Evolutionary conservation across 2,329 filamentous ascomycete genomes (phyloP).

Genomic region (Corniculantispora saksenae): DNA sequence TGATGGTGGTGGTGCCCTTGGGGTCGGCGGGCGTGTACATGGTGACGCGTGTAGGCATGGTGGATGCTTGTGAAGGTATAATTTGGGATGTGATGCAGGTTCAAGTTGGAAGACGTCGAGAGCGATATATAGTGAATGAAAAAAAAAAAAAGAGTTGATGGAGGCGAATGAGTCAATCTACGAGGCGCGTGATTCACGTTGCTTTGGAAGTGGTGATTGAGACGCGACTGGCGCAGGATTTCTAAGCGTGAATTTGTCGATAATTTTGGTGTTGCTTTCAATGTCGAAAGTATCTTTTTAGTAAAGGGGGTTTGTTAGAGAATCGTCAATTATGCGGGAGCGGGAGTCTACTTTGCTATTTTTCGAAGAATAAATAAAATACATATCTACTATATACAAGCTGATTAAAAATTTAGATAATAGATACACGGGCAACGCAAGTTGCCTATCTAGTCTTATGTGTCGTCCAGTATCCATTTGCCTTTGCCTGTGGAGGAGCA

Average conservation of each 20-base stretch:
- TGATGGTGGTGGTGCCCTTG: constrained; percentile 5
- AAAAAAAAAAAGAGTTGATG: not conserved
- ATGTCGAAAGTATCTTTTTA: constrained; percentile 1
- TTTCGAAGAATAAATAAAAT: too few species aligned
- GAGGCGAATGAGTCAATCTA: not conserved
- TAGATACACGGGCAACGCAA: too few species aligned
- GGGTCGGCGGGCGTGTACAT: constrained; percentile 17
- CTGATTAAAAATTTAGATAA: too few species aligned
- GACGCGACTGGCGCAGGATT: constrained; percentile 8
- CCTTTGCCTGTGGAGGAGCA: too few species aligned
- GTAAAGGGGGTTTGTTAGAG: not conserved
- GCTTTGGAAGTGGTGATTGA: not conserved
- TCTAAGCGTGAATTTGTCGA: constrained; percentile 16
- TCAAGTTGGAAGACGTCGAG: too few species aligned
- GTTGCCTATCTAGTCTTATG: too few species aligned
- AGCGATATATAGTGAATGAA: not conserved
- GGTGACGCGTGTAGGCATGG: constrained; percentile 15
- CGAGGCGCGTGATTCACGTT: not conserved
- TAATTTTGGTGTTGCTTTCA: constrained; percentile 18
- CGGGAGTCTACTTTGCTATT: too few species aligned
- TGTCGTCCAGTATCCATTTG: too few species aligned
- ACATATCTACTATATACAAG: too few species aligned
- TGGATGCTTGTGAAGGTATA: not conserved
- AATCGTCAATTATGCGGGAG: too few species aligned
- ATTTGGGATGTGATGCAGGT: not conserved